Evolutionary conservation across 768 basidiomycete genomes (phyloP).

Genomic region (Lentinula aciculospora): DNA sequence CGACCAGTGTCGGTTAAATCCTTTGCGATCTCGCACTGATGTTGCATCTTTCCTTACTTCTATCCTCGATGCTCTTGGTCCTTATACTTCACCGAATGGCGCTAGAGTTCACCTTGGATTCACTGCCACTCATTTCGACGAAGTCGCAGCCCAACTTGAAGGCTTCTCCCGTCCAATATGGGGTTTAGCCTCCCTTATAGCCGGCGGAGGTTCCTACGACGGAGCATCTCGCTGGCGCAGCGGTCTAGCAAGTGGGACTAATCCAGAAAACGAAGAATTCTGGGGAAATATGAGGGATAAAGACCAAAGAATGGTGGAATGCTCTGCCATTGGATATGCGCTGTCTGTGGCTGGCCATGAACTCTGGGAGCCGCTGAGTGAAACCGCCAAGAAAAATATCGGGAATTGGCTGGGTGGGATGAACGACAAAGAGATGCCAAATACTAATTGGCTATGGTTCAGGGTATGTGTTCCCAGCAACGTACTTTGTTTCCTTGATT

Average conservation of each 20-base stretch:
- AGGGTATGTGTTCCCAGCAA: conserved; percentile 34
- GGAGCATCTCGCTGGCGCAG: conserved; percentile 58
- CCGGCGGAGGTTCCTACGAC: conserved; percentile 55
- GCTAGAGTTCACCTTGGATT: conserved; percentile 65
- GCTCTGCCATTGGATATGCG: conserved; percentile 69
- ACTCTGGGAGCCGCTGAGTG: conserved; percentile 56
- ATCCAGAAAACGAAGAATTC: conserved; percentile 61
- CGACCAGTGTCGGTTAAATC: conserved; percentile 33
- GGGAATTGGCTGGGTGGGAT: conserved; percentile 68
- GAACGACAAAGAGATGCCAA: conserved; percentile 80
- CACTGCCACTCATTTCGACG: conserved; percentile 71
- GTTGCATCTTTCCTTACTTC: conserved; percentile 47
- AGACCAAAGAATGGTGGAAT: conserved; percentile 82
- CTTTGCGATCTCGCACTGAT: conserved; percentile 55
- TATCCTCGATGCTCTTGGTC: conserved; percentile 60
- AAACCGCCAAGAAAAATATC: conserved; percentile 48
- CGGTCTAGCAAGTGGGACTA: conserved; percentile 65
- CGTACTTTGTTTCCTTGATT: not conserved
- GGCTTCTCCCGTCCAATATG: conserved; percentile 75
- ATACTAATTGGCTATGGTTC: conserved; percentile 85
- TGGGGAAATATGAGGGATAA: conserved; percentile 73
- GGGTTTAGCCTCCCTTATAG: conserved; percentile 63
- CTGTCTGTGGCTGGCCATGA: conserved; percentile 60
- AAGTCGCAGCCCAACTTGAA: conserved; percentile 67
- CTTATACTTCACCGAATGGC: conserved; percentile 70